These are phyloP conservation scores for Withania somnifera DNA, from an alignment of 305 asterid genomes.

Conservation along the genomic window DNA sequence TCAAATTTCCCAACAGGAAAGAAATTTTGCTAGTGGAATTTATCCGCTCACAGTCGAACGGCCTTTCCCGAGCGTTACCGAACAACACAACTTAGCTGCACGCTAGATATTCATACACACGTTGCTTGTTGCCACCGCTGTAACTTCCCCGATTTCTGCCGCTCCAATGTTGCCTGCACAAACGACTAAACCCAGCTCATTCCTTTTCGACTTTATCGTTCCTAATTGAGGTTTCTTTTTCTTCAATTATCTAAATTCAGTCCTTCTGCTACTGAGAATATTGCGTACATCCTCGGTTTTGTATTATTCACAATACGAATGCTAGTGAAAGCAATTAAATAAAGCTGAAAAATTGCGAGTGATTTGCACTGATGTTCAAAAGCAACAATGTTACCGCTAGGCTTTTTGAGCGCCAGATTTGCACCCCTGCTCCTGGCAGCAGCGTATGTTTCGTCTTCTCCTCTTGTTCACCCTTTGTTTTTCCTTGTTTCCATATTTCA, in stretches of 20 bases:
- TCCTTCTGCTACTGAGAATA: background rate
- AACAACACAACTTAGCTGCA: no score
- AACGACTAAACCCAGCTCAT: background rate
- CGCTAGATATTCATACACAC: background rate
- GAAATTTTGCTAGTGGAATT: no score
- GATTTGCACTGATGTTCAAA: constrained; percentile 47
- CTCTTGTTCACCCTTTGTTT: background rate
- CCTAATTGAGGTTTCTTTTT: background rate
- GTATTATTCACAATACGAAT: background rate
- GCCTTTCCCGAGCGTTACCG: no score
- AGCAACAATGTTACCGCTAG: constrained; percentile 93
- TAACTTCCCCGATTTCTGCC: background rate
- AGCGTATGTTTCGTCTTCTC: constrained; percentile 26
- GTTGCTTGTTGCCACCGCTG: background rate
- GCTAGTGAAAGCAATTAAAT: background rate
- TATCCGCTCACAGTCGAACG: no score
- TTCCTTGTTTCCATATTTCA: background rate
- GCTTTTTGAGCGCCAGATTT: constrained; percentile 91
- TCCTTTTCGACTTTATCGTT: background rate
- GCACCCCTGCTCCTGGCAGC: constrained; percentile 86
- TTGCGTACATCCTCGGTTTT: background rate
- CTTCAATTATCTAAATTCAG: background rate
- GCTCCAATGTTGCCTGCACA: background rate
- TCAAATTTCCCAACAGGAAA: no score
- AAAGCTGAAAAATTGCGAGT: background rate